phyloP scores from a whole-genome alignment of 306 rosid species.

The Oxytropis ochrocephala region DNA sequence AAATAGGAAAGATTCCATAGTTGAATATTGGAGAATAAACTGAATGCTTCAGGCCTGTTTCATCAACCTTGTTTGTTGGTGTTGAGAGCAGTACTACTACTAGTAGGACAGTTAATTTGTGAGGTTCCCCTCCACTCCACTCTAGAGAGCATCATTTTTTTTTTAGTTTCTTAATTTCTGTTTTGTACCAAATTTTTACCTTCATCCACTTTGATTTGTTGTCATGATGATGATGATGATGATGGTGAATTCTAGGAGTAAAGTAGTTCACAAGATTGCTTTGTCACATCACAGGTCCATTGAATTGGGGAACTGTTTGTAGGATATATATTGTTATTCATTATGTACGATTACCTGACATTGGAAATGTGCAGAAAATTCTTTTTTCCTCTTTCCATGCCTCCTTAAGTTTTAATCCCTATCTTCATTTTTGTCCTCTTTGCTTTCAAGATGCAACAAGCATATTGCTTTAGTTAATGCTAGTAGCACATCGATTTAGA shows the following conservation, averaged over 20 bases:
- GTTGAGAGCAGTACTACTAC: constrained; percentile 43
- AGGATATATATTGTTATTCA: constrained; percentile 69
- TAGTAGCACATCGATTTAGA: background rate
- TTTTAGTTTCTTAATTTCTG: constrained; percentile 52
- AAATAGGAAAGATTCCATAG: constrained; percentile 41
- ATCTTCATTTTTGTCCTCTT: background rate
- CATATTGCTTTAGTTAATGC: background rate
- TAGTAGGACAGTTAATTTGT: constrained; percentile 38
- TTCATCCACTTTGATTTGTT: constrained; percentile 40
- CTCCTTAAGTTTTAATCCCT: background rate
- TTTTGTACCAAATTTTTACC: constrained; percentile 53
- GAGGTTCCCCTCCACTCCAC: constrained; percentile 45
- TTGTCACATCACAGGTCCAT: constrained; percentile 60
- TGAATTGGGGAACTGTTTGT: constrained; percentile 65
- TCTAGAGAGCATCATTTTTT: constrained; percentile 44
- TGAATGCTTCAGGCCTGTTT: constrained; percentile 37
- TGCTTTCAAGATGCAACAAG: background rate
- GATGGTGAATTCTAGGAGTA: constrained; percentile 64
- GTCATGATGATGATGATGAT: constrained; percentile 17
- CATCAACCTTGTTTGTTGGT: constrained; percentile 54
- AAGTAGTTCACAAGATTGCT: constrained; percentile 70
- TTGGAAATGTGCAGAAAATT: constrained; percentile 88
- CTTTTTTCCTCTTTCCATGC: constrained; percentile 34
- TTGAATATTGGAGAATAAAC: constrained; percentile 56
- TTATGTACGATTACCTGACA: constrained; percentile 68